Conservation (phyloP, 1,284 basidiomycete species). For the Ganoderma lucidum region DNA sequence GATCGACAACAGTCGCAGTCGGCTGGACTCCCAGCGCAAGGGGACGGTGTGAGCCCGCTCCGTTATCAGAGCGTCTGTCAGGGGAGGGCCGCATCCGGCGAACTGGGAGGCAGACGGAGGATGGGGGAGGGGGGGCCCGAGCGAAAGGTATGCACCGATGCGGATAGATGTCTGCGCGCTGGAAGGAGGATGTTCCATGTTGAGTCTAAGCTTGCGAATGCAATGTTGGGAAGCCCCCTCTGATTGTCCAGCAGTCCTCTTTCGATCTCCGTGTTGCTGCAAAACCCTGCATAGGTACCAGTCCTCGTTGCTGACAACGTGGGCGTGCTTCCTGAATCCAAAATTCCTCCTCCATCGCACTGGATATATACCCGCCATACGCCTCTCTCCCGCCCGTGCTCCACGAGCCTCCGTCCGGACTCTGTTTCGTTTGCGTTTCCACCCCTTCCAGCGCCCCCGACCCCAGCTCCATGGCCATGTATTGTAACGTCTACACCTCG, state of each 20-base stretch:
- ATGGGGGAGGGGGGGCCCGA: constrained; percentile 20
- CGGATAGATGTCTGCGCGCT: constrained; percentile 21
- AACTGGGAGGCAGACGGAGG: constrained; percentile 1
- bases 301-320: constrained; percentile 34
- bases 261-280: constrained; percentile 25
- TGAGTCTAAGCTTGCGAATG: constrained; percentile 14
- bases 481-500: constrained; percentile 22
- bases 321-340: constrained; percentile 32
- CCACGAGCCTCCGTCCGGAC: constrained; percentile 28
- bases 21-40: constrained; percentile 14
- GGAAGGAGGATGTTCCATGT: constrained; percentile 20
- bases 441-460: constrained; percentile 10
- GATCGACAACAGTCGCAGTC: constrained; percentile 3
- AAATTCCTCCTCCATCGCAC: constrained; percentile 19
- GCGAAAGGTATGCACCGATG: constrained; percentile 15
- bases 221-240: constrained; percentile 18
- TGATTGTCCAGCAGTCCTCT: constrained; percentile 22
- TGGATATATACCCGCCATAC: constrained; percentile 30
- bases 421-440: constrained; percentile 2
- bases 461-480: constrained; percentile 3
- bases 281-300: constrained; percentile 15
- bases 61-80: constrained; percentile 29
- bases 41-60: constrained; percentile 16
- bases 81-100: constrained; percentile 8
- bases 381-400: constrained; percentile 26